Evolutionary conservation across 768 basidiomycete species (phyloP), one percentile per base, ranked within the genome.

Genomic region (Hypholoma fasciculare): DNA sequence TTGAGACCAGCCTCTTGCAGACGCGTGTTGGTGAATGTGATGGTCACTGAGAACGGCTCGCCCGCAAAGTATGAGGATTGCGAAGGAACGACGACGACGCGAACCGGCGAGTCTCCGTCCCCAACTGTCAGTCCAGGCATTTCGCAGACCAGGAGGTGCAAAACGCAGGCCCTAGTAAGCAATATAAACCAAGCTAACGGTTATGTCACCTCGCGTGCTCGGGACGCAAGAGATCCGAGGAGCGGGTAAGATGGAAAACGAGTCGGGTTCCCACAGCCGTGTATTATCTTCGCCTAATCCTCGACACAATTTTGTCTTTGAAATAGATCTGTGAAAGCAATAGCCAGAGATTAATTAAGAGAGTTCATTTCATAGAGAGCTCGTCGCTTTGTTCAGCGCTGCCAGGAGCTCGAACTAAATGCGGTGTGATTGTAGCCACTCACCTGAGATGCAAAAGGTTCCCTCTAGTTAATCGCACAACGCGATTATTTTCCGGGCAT

Each of bases 21-120:
- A 26, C 85, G 85, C 4, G 86, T 88, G 69, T 96, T 97, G 50
- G 90, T 88, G 72, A 97, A 94, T 0, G 90, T 89, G 63, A 98
- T 86, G 3, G 86, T 89, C 12, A 92, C 92, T 2, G 86, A 78
- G 72, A 96, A 93, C 0, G 83, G 77, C 72, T 98, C 96, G 56
- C 96, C 96, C 0, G 96, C 93, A 70, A 96, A 98, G 74, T 90
- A 98, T 0, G 94, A 92, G 0, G 92, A 89, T 61, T 94, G 90
- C 0, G 90, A 80, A 1, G 96, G 96, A 0, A 83, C 82, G 19
- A 91, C 87, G 26, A 84, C 81, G 39, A 92, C 85, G 38, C 88
- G 85, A 4, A 92, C 79, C 43, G 79, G 78, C 13, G 82, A 76
- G 51, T 84, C 83, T 48, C 64, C 52, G 50, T 73, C 72, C 46